Evolutionary conservation across 2,329 filamentous ascomycete genomes (phyloP).

Genomic region (Microcera coccophila): DNA sequence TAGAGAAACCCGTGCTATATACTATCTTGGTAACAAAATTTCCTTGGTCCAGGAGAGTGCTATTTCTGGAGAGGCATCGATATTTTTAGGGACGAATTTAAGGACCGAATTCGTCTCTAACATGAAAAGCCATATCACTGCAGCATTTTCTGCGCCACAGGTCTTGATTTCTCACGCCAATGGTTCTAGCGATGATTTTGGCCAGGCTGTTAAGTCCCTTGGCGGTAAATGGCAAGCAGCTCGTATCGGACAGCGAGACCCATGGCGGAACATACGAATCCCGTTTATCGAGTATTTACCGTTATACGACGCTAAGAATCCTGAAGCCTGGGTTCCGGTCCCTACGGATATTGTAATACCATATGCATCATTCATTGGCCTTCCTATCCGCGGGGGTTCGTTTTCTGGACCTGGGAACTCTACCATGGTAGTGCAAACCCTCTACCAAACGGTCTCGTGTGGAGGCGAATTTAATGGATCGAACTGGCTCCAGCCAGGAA

Average conservation of each 20-base stretch:
- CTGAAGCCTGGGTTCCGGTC: neutral
- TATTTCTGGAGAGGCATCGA: neutral
- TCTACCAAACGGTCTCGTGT: neutral
- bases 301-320: neutral
- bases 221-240: neutral
- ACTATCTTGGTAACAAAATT: neutral
- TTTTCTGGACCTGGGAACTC: neutral
- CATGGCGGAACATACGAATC: neutral
- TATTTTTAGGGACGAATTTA: neutral
- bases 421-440: neutral
- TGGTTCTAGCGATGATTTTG: neutral
- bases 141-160: neutral
- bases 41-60: neutral
- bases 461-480: neutral
- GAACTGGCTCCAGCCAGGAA: neutral
- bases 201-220: neutral
- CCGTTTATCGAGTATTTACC: neutral
- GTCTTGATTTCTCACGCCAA: neutral
- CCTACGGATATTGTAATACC: neutral
- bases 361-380: neutral
- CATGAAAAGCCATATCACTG: neutral
- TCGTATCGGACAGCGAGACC: neutral
- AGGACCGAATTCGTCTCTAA: neutral
- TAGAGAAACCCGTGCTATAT: neutral
- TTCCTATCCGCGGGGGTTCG: neutral